Base-by-base conservation (phyloP, 83 land plant species). In the Picea abies region DNA sequence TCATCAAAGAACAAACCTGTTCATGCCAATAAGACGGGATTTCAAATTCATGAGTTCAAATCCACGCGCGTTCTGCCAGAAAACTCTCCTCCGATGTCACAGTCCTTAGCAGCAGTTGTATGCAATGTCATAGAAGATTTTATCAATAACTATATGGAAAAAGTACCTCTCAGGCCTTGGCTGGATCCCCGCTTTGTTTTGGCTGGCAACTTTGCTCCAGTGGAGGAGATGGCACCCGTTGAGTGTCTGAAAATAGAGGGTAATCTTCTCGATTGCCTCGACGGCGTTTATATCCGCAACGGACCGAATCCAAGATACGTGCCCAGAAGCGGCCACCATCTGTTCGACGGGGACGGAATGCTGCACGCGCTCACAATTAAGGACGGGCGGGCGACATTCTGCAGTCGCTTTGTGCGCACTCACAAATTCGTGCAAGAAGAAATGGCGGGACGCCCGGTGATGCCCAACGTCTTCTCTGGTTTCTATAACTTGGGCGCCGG, bases 171-270 rank as follows among this genome's bases (percentile, higher is more conserved):
- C 12, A 79, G 64, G 1, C 79, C 90, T 17, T 87, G 87, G 20
- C 60, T 87, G 29, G 84, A 90, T 25, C 91, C 91, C 0, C 62
- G 20, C 41, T 22, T 82, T 22, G 84, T 82, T 15, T 78, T 87
- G 19, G 26, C 82, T 0, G 86, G 71, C 25, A 90, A 87, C 77
- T 88, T 80, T 41, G 76, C 83, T 5, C 91, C 91, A 0, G 90
- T 88, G 52, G 83, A 64, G 12, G 91, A 90, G 85, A 83, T 78
- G 20, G 79, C 84, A 1, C 89, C 87, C 2, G 61, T 83, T 0
- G 72, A 44, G 10, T 56, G 44, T 58, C 10, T 52, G 2, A 60
- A 80, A 64, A 35, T 84, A 12, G 60, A 22, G 11, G 85, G 85
- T 56, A 79, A 23, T n/a, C 85, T 84, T 23, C 85, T 84, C 2